Evolutionary conservation across 2,329 filamentous ascomycete genomes (phyloP).

Genomic region (Nigrospora oryzae): DNA sequence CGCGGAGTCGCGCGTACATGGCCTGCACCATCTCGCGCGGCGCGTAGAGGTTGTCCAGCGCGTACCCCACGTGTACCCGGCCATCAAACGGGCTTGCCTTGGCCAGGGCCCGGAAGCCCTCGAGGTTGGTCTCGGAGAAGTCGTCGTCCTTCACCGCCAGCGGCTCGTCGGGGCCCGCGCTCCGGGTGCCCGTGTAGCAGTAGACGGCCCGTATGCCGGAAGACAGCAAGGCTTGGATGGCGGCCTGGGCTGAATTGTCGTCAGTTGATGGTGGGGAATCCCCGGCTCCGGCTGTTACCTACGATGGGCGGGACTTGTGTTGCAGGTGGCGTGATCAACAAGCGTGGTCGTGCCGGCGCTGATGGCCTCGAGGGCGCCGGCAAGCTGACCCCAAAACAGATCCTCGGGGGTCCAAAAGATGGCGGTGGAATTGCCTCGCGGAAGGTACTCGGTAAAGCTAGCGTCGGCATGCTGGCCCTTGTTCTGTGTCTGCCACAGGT

Average conservation of each 20-base stretch:
- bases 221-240: conserved; percentile 28
- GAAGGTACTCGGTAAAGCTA: conserved; percentile 15
- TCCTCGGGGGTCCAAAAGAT: conserved; percentile 29
- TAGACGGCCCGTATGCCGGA: conserved; percentile 38
- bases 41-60: conserved; percentile 31
- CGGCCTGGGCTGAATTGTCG: conserved; percentile 16
- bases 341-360: conserved; percentile 32
- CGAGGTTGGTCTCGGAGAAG: conserved; percentile 26
- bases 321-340: conserved; percentile 28
- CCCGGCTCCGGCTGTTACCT: conserved; percentile 3
- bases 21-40: conserved; percentile 24
- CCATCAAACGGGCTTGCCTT: conserved; percentile 18
- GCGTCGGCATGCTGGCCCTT: conserved; percentile 16
- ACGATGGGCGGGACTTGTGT: conserved; percentile 20
- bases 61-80: conserved; percentile 31
- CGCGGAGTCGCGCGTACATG: conserved; percentile 26
- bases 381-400: conserved; percentile 35
- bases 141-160: conserved; percentile 14
- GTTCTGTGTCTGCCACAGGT: conserved; percentile 32
- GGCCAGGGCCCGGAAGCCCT: conserved; percentile 24
- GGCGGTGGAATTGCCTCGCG: conserved; percentile 25
- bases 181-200: conserved; percentile 27
- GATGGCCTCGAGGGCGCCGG: conserved; percentile 28
- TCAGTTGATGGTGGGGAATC: conserved; percentile 7
- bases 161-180: conserved; percentile 19